phyloP scores from a whole-genome alignment of 345 rosid species.

The Pistacia integerrima region DNA sequence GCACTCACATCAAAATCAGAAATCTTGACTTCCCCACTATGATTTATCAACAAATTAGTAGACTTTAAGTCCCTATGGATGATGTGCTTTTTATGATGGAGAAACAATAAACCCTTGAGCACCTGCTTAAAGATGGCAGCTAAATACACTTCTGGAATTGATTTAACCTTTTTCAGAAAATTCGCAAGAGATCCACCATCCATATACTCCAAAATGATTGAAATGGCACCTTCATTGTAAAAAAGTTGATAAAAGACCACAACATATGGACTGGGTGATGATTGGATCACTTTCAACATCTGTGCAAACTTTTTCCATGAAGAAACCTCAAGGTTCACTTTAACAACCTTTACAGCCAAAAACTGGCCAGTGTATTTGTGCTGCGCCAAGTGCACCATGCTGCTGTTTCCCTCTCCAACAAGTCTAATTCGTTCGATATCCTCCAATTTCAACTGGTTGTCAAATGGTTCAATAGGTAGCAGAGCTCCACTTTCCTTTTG shows the following conservation, averaged over 20 bases:
- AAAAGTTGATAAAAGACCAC: conserved; percentile 73
- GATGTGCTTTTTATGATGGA: conserved; percentile 76
- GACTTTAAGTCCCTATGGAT: conserved; percentile 84
- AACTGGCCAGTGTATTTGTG: too few relatives aligned
- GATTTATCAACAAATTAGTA: conserved; percentile 78
- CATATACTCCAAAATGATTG: conserved; percentile 81
- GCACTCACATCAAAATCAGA: conserved; percentile 88
- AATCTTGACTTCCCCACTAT: conserved; percentile 88
- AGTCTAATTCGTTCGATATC: conserved; percentile 73
- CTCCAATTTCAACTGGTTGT: conserved; percentile 66
- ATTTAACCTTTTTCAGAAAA: conserved; percentile 58
- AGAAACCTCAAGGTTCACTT: conserved; percentile 17
- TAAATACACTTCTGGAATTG: conserved; percentile 65
- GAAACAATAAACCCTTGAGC: conserved; percentile 66
- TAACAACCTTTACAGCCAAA: too few relatives aligned
- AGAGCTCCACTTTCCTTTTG: conserved; percentile 53
- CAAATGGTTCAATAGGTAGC: conserved; percentile 61
- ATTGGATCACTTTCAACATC: conserved; percentile 72
- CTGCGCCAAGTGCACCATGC: too few relatives aligned
- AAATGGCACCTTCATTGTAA: conserved; percentile 69
- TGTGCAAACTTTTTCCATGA: conserved; percentile 60
- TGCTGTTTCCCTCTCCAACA: conserved; percentile 59
- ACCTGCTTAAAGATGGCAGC: conserved; percentile 84
- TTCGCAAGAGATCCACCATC: conserved; percentile 85
- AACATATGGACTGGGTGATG: conserved; percentile 66